Base-by-base conservation (phyloP, 2,329 filamentous ascomycete species). In the Fusarium sororula region DNA sequence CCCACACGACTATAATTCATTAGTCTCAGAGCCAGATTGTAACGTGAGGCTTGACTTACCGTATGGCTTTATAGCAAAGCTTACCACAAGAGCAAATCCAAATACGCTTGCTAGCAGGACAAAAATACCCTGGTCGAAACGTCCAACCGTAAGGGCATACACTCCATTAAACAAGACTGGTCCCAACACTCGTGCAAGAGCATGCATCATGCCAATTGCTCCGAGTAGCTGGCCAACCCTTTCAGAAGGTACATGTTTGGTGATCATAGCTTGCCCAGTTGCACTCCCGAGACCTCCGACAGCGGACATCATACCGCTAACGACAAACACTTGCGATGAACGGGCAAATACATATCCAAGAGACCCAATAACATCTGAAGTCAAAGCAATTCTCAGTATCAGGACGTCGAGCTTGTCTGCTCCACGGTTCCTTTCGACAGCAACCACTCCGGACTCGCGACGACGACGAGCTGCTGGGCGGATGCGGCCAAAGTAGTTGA, bases 191-290 rank as follows among this genome's bases (percentile, higher is more conserved):
- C 95, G 87, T 7, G 93, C 90, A 41, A 98, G 83, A 2, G 94
- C 93, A 82, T 98, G 96, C 66, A 98, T 83, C 70, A 98, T 85
- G 1, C 96, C 96, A 22, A 92, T 92, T 4, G 95, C 95, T 28
- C 96, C 96, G 0, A 99, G 88, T n/a, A 98, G 85, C 80, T 96
- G 91, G 0, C 96, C 96, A 0, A 96, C 92, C 53, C 90, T 89
- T 72, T 96, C 93, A 1, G 91, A 87, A 1, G 95, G 94, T 1
- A 98, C 92, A 81, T 98, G 96, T 80, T 98, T 98, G 26, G 95
- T 98, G 57, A 98, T 85, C 2, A 93, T 89, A 4, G 93, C 92
- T 79, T 97, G 94, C 56, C 97, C 87, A 0, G 94, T 96, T 3
- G 96, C 95, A 41, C 92, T 92, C 1, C 93, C 95, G 51, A 98